Conservation (phyloP, 2,329 filamentous ascomycete genomes). For the Penicillium sp. region DNA sequence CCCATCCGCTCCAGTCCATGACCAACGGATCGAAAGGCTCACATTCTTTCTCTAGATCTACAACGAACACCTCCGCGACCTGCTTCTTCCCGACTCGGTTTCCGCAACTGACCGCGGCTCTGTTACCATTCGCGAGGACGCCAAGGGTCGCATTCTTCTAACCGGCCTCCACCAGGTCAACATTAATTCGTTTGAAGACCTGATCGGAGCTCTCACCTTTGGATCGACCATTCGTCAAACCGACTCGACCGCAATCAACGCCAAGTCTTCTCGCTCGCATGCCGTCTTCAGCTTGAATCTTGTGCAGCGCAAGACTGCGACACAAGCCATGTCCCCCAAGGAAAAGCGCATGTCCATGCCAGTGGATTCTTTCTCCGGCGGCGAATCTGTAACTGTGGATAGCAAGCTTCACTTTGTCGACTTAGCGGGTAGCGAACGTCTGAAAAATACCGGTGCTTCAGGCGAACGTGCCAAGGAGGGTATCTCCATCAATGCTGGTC, state of each 20-base stretch:
- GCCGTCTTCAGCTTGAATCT: slow-evolving; percentile 96
- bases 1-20: background rate
- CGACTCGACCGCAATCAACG: slow-evolving; percentile 95
- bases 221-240: slow-evolving; percentile 95
- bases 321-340: slow-evolving; percentile 53
- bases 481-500: slow-evolving; percentile 95
- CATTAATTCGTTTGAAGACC: slow-evolving; percentile 88
- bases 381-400: slow-evolving; percentile 79
- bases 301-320: slow-evolving; percentile 70
- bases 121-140: slow-evolving; percentile 93
- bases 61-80: slow-evolving; percentile 91
- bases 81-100: slow-evolving; percentile 76
- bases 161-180: slow-evolving; percentile 86
- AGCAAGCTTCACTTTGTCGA: slow-evolving; percentile 99
- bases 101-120: slow-evolving; percentile 70
- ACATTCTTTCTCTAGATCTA: slow-evolving; percentile 69
- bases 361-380: slow-evolving; percentile 72
- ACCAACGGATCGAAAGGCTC: background rate
- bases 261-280: slow-evolving; percentile 95
- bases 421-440: slow-evolving; percentile 89
- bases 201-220: slow-evolving; percentile 86
- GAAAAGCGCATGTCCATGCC: slow-evolving; percentile 90
- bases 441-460: slow-evolving; percentile 96
- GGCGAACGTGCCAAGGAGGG: slow-evolving; percentile 93
- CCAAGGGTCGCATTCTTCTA: slow-evolving; percentile 89